Conservation (phyloP, 75 land plant species). For the Pinus albicaulis region DNA sequence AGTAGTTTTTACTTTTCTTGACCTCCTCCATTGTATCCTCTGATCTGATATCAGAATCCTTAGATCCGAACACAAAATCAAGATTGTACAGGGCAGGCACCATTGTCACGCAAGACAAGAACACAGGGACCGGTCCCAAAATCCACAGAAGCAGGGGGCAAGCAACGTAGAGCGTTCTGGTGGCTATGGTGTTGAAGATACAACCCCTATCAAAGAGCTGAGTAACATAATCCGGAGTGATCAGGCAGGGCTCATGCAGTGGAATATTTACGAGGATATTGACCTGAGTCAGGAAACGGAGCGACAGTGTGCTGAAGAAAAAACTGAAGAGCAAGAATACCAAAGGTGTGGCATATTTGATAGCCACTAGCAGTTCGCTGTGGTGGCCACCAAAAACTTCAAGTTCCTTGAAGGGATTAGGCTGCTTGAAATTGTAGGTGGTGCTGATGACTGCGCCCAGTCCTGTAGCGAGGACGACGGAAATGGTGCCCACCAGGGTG, state of each 20-base stretch:
- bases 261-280: conserved; percentile 30
- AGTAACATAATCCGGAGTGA: conserved; percentile 31
- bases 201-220: conserved; percentile 24
- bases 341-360: conserved; percentile 22
- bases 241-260: conserved; percentile 9
- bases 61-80: background rate
- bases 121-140: conserved; percentile 30
- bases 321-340: conserved; percentile 26
- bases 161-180: conserved; percentile 24
- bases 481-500: conserved; percentile 30
- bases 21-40: background rate
- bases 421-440: background rate
- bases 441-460: conserved; percentile 11
- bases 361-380: background rate
- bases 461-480: conserved; percentile 24
- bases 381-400: conserved; percentile 12
- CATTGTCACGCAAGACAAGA: conserved; percentile 13
- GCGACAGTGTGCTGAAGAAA: conserved; percentile 24
- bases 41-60: background rate
- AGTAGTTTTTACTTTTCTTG: background rate
- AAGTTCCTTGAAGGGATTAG: conserved; percentile 10
- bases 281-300: conserved; percentile 32
- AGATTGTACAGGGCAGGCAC: conserved; percentile 27
- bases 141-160: conserved; percentile 38
- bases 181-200: conserved; percentile 27